Evolutionary conservation across 169 alveolate genomes (phyloP).

Genomic region (Plasmodium sp.): DNA sequence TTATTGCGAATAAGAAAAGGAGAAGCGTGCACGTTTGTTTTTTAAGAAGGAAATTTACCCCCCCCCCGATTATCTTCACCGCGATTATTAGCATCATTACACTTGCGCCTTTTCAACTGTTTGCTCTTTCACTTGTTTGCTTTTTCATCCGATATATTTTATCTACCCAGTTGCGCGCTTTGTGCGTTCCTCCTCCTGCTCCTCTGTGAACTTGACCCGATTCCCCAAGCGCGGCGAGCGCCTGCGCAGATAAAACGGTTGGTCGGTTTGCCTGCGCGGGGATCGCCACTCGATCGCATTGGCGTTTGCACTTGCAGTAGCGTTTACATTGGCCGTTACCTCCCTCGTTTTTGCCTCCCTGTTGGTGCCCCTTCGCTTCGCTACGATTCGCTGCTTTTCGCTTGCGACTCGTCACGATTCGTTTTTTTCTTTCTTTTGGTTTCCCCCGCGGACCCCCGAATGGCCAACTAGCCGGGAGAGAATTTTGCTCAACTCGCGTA

Average conservation of each 20-base stretch:
- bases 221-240: background rate
- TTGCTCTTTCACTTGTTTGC: background rate
- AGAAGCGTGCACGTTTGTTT: background rate
- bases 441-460: background rate
- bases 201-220: background rate
- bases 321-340: background rate
- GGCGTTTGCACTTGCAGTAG: background rate
- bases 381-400: background rate
- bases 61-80: background rate
- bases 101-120: background rate
- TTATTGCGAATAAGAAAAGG: background rate
- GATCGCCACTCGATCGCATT: background rate
- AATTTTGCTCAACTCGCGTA: background rate
- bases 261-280: background rate
- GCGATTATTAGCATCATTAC: background rate
- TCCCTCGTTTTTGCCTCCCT: background rate
- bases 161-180: background rate
- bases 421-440: too few relatives aligned
- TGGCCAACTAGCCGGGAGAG: background rate
- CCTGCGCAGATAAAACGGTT: background rate
- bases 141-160: background rate
- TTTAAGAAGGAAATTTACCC: background rate
- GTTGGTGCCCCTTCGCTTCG: background rate
- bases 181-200: background rate
- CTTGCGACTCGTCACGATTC: background rate